Evolutionary conservation across 2,329 filamentous ascomycete species (phyloP).

Genomic region (Colletotrichum cereale): DNA sequence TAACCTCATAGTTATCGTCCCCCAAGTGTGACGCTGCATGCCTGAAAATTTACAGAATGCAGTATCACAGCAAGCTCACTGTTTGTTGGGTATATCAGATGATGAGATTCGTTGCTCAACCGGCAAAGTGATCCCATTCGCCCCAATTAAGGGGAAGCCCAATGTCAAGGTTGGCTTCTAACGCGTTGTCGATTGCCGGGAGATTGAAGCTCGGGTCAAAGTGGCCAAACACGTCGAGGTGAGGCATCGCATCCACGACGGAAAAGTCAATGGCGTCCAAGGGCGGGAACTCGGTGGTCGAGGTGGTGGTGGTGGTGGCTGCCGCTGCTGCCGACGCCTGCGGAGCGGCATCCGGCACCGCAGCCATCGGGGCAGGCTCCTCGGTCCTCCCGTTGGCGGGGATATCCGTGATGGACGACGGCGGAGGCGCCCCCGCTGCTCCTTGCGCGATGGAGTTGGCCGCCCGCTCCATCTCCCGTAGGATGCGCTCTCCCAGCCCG

Average conservation of each 20-base stretch:
- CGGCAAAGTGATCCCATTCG: conserved; percentile 55
- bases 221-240: conserved; percentile 67
- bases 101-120: not conserved
- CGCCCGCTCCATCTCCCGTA: conserved; percentile 68
- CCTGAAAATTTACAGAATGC: not conserved
- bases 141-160: conserved; percentile 65
- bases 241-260: conserved; percentile 57
- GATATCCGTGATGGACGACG: conserved; percentile 17
- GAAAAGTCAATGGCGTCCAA: conserved; percentile 54
- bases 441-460: conserved; percentile 56
- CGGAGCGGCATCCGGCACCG: conserved; percentile 38
- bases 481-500: conserved; percentile 65
- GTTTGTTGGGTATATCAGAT: too few relatives aligned
- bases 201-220: conserved; percentile 68
- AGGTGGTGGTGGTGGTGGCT: conserved; percentile 21
- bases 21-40: not conserved
- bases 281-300: conserved; percentile 42
- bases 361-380: not conserved
- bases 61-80: not conserved
- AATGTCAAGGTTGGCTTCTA: conserved; percentile 68
- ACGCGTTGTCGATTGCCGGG: conserved; percentile 64
- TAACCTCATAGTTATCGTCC: not conserved
- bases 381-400: conserved; percentile 4
- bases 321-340: not conserved
- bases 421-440: conserved; percentile 17